Base-by-base conservation (phyloP, 352 stramenopile genomes). In the Aphanomyces astaci region DNA sequence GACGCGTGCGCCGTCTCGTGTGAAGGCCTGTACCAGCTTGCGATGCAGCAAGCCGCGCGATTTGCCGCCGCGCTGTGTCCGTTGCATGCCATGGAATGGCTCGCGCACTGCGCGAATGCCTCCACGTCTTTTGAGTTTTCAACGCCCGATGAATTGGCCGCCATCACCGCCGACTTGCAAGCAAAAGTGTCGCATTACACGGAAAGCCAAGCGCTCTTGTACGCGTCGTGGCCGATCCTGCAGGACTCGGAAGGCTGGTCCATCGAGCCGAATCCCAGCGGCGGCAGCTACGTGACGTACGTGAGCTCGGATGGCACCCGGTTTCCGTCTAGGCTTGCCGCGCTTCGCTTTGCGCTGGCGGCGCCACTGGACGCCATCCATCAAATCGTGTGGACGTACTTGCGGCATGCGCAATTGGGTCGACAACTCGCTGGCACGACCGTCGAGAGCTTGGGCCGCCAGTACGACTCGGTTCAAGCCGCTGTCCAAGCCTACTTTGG, bases 11-110 rank as follows among this genome's bases (percentile, higher is more conserved):
- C 13, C 11, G 51, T 28, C 17, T 59, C 17, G 7, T 11, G 4
- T 13, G 51, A 59, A 19, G 30, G 5, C 4, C 5, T 32, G 51
- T 59, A 59, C 30, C 51, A 59, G n/a, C 30, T 59, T 13, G 51
- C 51, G 25, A 59, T 59, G 51, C 51, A 59, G 51, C 51, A 59
- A 36, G 51, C 51, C 17, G 51, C 51, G 25, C 51, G n/a, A 5
- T 59, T 59, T 28, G 25, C 22, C 13, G 51, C 51, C 17, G 51
- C 51, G 51, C 25, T 59, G 25, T 59, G 51, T 28, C 51, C 51
- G 30, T 19, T 59, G 30, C 51, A 59, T 19, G 51, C 51, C 5
- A 32, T 40, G 5, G 51, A 59, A 19, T 59, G n/a, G 51, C 30
- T 59, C 1, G 25, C 30, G 5, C 17, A 59, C 13, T 59, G 51